phyloP scores from a whole-genome alignment of 2,329 filamentous ascomycete genomes.

The Microsporum audouinii region DNA sequence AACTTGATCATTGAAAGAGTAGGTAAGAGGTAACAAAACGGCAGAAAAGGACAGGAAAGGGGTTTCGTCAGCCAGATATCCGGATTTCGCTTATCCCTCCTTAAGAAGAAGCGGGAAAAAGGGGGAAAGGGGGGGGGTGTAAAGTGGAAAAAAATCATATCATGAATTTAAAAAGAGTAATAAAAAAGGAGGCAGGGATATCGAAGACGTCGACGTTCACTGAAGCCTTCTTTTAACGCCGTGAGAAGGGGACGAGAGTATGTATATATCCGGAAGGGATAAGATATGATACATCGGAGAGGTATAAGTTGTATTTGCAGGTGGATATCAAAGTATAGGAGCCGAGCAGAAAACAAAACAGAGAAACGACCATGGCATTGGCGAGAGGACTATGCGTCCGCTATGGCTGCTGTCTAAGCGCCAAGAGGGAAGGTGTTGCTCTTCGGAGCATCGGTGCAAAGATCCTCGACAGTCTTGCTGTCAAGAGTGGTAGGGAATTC shows the following conservation, averaged over 20 bases:
- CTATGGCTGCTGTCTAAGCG: constrained; percentile 3
- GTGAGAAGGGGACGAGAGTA: neutral
- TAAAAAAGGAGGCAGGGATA: neutral
- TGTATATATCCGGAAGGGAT: neutral
- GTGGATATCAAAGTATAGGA: neutral
- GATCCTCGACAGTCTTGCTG: constrained; percentile 7
- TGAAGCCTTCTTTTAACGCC: neutral
- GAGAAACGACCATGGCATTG: neutral
- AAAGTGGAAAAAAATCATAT: neutral
- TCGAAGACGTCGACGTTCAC: neutral
- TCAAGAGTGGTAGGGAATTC: constrained; percentile 15
- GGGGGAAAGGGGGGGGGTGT: neutral
- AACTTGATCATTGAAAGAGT: neutral
- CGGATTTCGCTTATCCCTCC: neutral
- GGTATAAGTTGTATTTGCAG: neutral
- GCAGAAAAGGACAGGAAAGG: neutral
- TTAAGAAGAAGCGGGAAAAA: neutral
- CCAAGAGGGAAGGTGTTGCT: constrained; percentile 12
- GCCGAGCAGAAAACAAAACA: neutral
- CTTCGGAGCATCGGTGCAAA: constrained; percentile 6
- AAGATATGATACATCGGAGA: neutral
- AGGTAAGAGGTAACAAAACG: neutral
- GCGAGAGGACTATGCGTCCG: neutral
- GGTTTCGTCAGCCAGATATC: neutral
- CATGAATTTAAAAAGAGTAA: neutral